Conservation (phyloP, 2,329 filamentous ascomycete species). For the Hypoxylon sp. region DNA sequence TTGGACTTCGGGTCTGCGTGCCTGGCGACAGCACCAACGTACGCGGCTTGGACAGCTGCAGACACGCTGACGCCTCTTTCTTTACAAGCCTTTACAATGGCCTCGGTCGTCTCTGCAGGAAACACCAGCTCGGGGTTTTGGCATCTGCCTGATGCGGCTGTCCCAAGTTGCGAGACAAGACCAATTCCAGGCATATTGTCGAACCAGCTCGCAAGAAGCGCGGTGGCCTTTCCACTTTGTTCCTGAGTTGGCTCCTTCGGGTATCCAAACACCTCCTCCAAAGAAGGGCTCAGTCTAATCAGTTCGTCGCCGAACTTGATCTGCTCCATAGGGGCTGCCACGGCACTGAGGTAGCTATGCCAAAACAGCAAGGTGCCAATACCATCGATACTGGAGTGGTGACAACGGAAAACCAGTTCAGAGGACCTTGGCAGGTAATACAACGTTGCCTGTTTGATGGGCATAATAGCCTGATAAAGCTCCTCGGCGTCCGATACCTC, state of each 20-base stretch:
- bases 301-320: conserved; percentile 31
- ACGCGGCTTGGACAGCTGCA: conserved; percentile 33
- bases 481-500: conserved; percentile 26
- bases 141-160: conserved; percentile 23
- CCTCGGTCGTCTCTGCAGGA: conserved; percentile 12
- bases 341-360: conserved; percentile 34
- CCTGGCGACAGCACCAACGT: conserved; percentile 30
- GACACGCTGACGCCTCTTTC: conserved; percentile 15
- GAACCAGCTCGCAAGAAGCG: conserved; percentile 27
- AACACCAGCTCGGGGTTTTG: conserved; percentile 29
- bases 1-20: conserved; percentile 34
- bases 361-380: conserved; percentile 35
- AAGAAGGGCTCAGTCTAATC: conserved; percentile 20
- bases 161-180: conserved; percentile 23
- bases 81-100: conserved; percentile 21
- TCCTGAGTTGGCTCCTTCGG: conserved; percentile 23
- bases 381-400: conserved; percentile 39
- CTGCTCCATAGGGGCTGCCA: conserved; percentile 20
- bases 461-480: conserved; percentile 19
- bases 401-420: conserved; percentile 36
- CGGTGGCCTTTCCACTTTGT: conserved; percentile 14
- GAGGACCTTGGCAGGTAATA: conserved; percentile 36
- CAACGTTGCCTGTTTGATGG: conserved; percentile 33
- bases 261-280: conserved; percentile 27
- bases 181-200: conserved; percentile 31